Conservation (phyloP, 176 grass and related monocot species). For the Ensete glaucum region DNA sequence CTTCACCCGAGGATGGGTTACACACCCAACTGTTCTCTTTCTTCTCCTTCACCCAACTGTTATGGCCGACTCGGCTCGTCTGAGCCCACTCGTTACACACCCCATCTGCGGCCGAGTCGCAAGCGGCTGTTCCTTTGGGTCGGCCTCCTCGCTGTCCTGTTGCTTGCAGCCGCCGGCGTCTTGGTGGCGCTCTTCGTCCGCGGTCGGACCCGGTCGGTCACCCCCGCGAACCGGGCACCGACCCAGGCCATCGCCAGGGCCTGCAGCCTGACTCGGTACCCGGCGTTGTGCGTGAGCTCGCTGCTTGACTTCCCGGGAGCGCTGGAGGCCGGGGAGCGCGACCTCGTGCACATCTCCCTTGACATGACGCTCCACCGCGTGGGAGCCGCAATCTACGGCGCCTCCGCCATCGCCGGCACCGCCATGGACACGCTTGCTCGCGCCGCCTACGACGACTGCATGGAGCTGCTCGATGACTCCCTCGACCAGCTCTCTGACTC, state of each 20-base stretch:
- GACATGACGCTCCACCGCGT: constrained; percentile 35
- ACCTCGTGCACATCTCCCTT: constrained; percentile 42
- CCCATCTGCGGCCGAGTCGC: neutral
- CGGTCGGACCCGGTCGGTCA: neutral
- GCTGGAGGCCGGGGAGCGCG: constrained; percentile 19
- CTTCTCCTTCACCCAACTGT: neutral
- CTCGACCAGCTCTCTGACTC: constrained; percentile 31
- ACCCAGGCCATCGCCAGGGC: constrained; percentile 28
- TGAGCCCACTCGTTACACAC: neutral
- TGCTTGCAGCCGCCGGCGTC: constrained; percentile 17
- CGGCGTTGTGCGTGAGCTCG: constrained; percentile 27
- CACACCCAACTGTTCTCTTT: neutral
- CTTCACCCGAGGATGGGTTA: neutral
- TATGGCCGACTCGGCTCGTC: constrained; percentile 27
- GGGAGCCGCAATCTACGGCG: constrained; percentile 20
- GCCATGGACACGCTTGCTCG: constrained; percentile 11
- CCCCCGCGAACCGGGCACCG: neutral
- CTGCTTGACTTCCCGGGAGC: constrained; percentile 35
- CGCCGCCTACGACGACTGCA: constrained; percentile 45
- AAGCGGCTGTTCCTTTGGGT: neutral
- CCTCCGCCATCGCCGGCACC: constrained; percentile 6
- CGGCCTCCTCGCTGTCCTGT: constrained; percentile 6
- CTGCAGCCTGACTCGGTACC: constrained; percentile 39
- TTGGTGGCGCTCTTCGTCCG: constrained; percentile 17
- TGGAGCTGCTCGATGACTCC: constrained; percentile 47